A percentile compares a stretch with the other conserved stretches of the same genome.
Conservation (phyloP, 1,284 basidiomycete genomes). For the Ceratobasidium sp. region DNA sequence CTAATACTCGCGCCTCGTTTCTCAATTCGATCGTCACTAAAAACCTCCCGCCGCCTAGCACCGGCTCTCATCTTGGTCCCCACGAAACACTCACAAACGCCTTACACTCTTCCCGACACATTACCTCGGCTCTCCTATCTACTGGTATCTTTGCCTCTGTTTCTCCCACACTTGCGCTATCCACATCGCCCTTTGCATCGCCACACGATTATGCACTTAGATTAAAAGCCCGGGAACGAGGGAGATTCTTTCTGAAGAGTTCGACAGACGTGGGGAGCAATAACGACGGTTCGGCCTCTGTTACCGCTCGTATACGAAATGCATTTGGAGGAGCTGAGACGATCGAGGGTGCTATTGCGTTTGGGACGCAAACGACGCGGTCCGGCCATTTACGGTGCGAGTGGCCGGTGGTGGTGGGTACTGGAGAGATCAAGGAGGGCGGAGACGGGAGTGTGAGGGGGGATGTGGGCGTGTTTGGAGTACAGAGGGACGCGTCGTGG, state of each 20-base stretch:
- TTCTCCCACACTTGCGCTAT: constrained; percentile 78
- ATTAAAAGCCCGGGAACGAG: constrained; percentile 85
- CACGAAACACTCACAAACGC: constrained; percentile 71
- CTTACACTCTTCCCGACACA: constrained; percentile 74
- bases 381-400: constrained; percentile 80
- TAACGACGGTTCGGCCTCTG: constrained; percentile 83
- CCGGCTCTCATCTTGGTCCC: constrained; percentile 53
- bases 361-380: constrained; percentile 88
- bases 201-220: constrained; percentile 85
- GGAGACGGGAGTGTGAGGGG: constrained; percentile 64
- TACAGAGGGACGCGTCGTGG: constrained; percentile 77
- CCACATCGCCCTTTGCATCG: constrained; percentile 69
- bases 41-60: constrained; percentile 60
- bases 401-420: constrained; percentile 56
- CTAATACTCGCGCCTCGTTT: constrained; percentile 82
- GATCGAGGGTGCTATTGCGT: constrained; percentile 85
- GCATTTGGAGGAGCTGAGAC: constrained; percentile 93
- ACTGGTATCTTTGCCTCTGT: constrained; percentile 84
- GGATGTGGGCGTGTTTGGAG: constrained; percentile 72
- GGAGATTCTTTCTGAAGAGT: constrained; percentile 85
- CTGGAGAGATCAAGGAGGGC: background rate
- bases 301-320: constrained; percentile 86
- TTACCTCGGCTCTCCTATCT: constrained; percentile 74
- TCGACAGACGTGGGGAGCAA: constrained; percentile 92
- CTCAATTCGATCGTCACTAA: constrained; percentile 84